phyloP scores from a whole-genome alignment of 2,329 filamentous ascomycete species.

The Colletotrichum caudatum region DNA sequence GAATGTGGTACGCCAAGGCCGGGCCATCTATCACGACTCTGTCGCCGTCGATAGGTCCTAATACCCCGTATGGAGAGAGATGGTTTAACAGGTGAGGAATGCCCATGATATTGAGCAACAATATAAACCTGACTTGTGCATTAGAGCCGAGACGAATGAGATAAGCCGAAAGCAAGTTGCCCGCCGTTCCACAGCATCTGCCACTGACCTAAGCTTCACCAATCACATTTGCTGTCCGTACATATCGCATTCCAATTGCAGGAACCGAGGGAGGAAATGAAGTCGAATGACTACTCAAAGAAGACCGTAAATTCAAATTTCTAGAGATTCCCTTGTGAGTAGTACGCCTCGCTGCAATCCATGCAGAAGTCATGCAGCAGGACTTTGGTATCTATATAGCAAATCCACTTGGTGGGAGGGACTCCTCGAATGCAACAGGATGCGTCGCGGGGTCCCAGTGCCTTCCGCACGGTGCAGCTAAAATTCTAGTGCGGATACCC shows the following conservation, averaged over 20 bases:
- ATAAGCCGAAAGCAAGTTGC: not conserved
- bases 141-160: not conserved
- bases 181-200: not conserved
- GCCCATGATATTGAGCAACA: conserved; percentile 60
- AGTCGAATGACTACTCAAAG: not conserved
- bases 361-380: not conserved
- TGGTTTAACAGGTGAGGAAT: conserved; percentile 67
- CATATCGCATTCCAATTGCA: not conserved
- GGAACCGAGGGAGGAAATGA: not conserved
- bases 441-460: conserved; percentile 22
- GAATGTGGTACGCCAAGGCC: conserved; percentile 79
- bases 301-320: not conserved
- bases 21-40: conserved; percentile 79
- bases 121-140: not conserved
- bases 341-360: not conserved
- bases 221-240: not conserved
- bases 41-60: conserved; percentile 55
- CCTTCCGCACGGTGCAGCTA: conserved; percentile 16
- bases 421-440: not conserved
- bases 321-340: too few relatives aligned
- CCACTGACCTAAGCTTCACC: conserved; percentile 14
- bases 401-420: not conserved
- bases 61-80: conserved; percentile 64
- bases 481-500: not conserved
- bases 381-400: not conserved